Evolutionary conservation across 169 alveolate species (phyloP).

Genomic region (Plasmodium billcollinsi): DNA sequence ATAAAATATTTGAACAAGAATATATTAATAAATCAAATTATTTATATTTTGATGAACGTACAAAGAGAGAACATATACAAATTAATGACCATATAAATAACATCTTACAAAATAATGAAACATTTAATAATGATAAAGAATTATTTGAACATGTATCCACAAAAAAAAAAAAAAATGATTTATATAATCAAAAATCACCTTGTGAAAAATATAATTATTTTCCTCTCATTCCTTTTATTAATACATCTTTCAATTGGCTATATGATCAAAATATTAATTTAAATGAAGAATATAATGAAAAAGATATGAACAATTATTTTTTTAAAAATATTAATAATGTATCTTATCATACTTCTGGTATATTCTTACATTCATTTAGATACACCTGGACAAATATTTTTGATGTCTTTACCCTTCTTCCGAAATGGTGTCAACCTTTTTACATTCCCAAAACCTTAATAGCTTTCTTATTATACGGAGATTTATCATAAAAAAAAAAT

Average conservation of each 20-base stretch:
- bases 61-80: conserved; percentile 53
- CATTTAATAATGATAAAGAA: conserved; percentile 36
- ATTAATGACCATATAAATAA: conserved; percentile 51
- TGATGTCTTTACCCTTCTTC: conserved; percentile 75
- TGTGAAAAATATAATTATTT: conserved; percentile 48
- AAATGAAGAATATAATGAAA: conserved; percentile 21
- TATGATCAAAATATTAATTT: conserved; percentile 56
- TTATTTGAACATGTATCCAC: background rate
- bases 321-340: conserved; percentile 58
- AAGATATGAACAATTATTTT: conserved; percentile 40
- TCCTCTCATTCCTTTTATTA: conserved; percentile 71
- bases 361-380: conserved; percentile 84
- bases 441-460: conserved; percentile 15
- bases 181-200: background rate
- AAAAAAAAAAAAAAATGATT: background rate
- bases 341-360: conserved; percentile 81
- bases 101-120: conserved; percentile 5
- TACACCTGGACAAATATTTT: conserved; percentile 79
- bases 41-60: conserved; percentile 77
- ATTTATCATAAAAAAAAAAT: conserved; percentile 9
- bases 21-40: conserved; percentile 73
- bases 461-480: conserved; percentile 35
- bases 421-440: conserved; percentile 66
- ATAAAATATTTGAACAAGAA: conserved; percentile 70
- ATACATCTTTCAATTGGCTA: conserved; percentile 75